Evolutionary conservation across 352 stramenopile species (phyloP).

Genomic region (Phytopythium oedochilum): DNA sequence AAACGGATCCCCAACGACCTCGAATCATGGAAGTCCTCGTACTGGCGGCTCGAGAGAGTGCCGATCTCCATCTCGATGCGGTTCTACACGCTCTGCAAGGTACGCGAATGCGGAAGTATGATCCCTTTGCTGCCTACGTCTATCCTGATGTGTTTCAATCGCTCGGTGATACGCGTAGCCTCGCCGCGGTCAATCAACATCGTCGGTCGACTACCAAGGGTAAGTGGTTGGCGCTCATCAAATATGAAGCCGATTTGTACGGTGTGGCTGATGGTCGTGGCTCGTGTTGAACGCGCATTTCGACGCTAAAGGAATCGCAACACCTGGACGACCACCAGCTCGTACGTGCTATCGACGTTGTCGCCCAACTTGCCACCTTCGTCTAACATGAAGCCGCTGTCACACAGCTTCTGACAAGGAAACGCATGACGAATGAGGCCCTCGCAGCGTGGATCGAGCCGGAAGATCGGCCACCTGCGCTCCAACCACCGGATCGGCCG

Average conservation of each 20-base stretch:
- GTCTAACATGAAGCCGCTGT: background rate
- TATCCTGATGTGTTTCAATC: background rate
- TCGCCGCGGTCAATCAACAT: constrained; percentile 21
- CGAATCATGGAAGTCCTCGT: constrained; percentile 30
- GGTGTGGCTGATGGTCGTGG: background rate
- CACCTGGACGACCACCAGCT: constrained; percentile 9
- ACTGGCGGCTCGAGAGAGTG: constrained; percentile 16
- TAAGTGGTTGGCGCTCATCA: constrained; percentile 6
- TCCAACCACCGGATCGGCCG: background rate
- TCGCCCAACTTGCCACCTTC: background rate
- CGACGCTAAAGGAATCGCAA: background rate
- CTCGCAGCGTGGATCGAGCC: background rate
- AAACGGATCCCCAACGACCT: background rate
- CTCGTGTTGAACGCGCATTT: background rate
- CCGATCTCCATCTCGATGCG: constrained; percentile 14
- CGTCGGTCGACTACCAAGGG: constrained; percentile 19
- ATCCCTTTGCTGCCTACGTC: too few relatives aligned
- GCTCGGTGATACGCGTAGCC: constrained; percentile 3
- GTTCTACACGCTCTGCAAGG: constrained; percentile 22
- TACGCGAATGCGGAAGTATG: too few relatives aligned
- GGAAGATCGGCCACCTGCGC: background rate
- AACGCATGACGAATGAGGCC: constrained; percentile 3
- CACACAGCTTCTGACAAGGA: constrained; percentile 4
- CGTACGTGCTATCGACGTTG: background rate
- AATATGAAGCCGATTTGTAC: too few relatives aligned